phyloP scores from a whole-genome alignment of 805 yeast species.

The Candida ulmi region DNA sequence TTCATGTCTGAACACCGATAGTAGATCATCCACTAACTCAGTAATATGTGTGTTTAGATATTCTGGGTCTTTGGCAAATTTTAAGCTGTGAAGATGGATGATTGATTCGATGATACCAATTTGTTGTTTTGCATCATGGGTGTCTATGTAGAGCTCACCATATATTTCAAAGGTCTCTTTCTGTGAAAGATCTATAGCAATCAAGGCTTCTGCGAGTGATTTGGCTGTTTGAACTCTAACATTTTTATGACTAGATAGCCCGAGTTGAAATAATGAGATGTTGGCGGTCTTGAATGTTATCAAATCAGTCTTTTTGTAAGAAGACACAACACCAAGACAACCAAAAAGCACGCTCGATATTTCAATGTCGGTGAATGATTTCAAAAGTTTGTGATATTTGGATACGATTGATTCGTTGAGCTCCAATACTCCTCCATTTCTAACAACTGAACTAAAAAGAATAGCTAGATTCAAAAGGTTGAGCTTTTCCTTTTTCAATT shows the following conservation, averaged over 20 bases:
- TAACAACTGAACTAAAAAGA: slow-evolving; percentile 14
- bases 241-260: slow-evolving; percentile 12
- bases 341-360: slow-evolving; percentile 10
- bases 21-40: slow-evolving; percentile 18
- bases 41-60: slow-evolving; percentile 25
- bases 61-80: slow-evolving; percentile 19
- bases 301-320: slow-evolving; percentile 26
- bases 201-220: slow-evolving; percentile 30
- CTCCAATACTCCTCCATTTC: slow-evolving; percentile 20
- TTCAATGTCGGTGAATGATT: slow-evolving; percentile 10
- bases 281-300: slow-evolving; percentile 19
- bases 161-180: slow-evolving; percentile 15
- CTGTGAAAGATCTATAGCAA: slow-evolving; percentile 14
- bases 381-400: slow-evolving; percentile 19
- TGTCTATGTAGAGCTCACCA: slow-evolving; percentile 20
- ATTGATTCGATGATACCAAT: slow-evolving; percentile 32
- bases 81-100: slow-evolving; percentile 28
- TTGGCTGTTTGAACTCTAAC: slow-evolving; percentile 25
- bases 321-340: slow-evolving; percentile 16
- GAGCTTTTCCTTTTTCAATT: slow-evolving; percentile 26
- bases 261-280: slow-evolving; percentile 13
- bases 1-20: slow-evolving; percentile 23
- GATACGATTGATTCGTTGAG: slow-evolving; percentile 11
- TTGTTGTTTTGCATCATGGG: slow-evolving; percentile 18
- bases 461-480: slow-evolving; percentile 17